Percentiles rank a stretch among this genome's conserved stretches.
Evolutionary conservation across 495 filamentous ascomycete genomes (phyloP).

Genomic region (Aspergillus mulundensis): DNA sequence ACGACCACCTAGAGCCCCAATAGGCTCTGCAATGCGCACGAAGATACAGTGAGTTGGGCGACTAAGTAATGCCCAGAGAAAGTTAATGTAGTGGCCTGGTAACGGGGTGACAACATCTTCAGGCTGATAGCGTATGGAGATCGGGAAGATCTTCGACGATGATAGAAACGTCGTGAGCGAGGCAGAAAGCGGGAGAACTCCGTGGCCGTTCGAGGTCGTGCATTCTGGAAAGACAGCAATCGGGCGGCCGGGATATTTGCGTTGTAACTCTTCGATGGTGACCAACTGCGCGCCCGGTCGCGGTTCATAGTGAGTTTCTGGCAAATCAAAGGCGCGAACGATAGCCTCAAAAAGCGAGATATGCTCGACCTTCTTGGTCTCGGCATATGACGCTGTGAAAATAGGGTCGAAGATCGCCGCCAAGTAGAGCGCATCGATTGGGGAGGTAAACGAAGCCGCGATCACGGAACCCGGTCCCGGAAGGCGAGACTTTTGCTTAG

Average conservation of each 20-base stretch:
- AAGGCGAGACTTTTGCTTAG: constrained; percentile 57
- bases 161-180: constrained; percentile 62
- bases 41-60: constrained; percentile 83
- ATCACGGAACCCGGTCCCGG: constrained; percentile 76
- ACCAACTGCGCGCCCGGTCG: constrained; percentile 49
- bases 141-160: constrained; percentile 73
- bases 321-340: constrained; percentile 62
- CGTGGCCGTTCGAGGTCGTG: constrained; percentile 52
- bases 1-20: constrained; percentile 45
- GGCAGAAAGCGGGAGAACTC: constrained; percentile 78
- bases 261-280: constrained; percentile 56
- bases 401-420: constrained; percentile 94
- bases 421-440: constrained; percentile 92
- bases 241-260: constrained; percentile 54
- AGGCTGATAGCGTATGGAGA: constrained; percentile 82
- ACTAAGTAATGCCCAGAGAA: constrained; percentile 83
- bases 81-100: constrained; percentile 60
- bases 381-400: constrained; percentile 80
- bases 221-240: constrained; percentile 13
- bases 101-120: constrained; percentile 88
- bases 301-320: constrained; percentile 38
- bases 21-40: constrained; percentile 77
- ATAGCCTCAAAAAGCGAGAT: constrained; percentile 75
- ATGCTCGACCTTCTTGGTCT: constrained; percentile 64
- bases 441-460: constrained; percentile 84